These are phyloP conservation scores for Actinomucor elegans DNA, from an alignment of 371 early-diverging fungal species.

Conservation along the genomic window DNA sequence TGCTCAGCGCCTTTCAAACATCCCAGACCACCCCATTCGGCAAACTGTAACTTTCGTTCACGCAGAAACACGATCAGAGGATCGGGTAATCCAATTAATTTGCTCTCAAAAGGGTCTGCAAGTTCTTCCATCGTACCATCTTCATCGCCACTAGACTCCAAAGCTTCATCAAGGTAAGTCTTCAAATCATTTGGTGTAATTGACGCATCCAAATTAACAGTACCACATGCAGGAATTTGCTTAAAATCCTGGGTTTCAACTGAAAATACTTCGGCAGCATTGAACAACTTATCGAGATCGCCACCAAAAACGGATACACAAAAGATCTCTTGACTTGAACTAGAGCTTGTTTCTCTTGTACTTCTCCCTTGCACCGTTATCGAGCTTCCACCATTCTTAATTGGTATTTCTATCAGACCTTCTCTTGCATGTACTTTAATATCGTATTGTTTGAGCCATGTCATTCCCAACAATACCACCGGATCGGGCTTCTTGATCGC, in stretches of 20 bases:
- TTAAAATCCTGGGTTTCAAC: neutral
- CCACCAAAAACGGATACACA: neutral
- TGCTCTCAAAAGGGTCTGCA: neutral
- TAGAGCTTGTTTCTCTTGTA: neutral
- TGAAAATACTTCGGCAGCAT: neutral
- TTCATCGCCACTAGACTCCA: neutral
- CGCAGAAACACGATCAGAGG: neutral
- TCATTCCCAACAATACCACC: neutral
- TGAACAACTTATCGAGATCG: neutral
- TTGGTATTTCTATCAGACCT: neutral
- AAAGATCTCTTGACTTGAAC: neutral
- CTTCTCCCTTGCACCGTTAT: neutral
- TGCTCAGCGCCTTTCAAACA: neutral
- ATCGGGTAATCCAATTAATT: neutral
- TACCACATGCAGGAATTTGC: neutral
- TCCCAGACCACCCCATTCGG: constrained; percentile 4
- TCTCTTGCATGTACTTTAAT: neutral
- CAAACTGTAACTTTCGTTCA: neutral
- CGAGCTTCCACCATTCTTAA: neutral
- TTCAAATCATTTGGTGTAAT: no score
- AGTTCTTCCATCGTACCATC: neutral
- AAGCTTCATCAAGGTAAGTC: neutral
- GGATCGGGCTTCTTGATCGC: neutral
- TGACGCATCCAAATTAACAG: neutral
- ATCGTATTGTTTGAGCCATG: neutral